These are phyloP conservation scores for Prunus davidiana DNA, from an alignment of 306 rosid species.

Conservation along the genomic window DNA sequence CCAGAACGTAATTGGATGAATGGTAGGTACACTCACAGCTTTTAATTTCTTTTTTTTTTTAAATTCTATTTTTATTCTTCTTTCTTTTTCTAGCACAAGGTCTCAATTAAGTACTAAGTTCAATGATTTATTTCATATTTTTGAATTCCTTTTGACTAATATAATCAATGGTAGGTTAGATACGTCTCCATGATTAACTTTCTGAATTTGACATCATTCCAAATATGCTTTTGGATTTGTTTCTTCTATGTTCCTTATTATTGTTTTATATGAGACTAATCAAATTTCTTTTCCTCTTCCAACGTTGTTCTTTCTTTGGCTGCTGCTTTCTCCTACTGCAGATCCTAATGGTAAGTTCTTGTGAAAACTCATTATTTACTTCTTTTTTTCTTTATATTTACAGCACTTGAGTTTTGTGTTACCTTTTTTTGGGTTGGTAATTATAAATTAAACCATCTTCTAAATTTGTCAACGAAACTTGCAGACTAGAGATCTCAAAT, in stretches of 20 bases:
- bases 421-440: no score
- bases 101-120: neutral
- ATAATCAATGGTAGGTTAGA: conserved; percentile 20
- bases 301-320: conserved; percentile 18
- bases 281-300: neutral
- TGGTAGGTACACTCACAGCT: conserved; percentile 43
- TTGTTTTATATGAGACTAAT: conserved; percentile 15
- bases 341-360: conserved; percentile 80
- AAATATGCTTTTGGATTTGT: neutral
- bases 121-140: neutral
- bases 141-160: neutral
- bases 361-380: neutral
- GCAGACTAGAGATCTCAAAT: accelerated
- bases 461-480: no score
- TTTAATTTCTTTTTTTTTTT: no score
- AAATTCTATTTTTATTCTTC: no score
- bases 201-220: neutral
- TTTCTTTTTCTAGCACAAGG: neutral
- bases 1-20: conserved; percentile 78
- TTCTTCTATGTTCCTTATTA: neutral
- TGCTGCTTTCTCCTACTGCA: conserved; percentile 38
- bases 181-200: conserved; percentile 12
- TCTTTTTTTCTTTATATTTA: neutral
- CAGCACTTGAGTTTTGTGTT: neutral
- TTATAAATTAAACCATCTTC: no score